Evolutionary conservation across 2,329 filamentous ascomycete genomes (phyloP), one percentile per base, ranked within the genome.

Genomic region (Hortaea sp.): DNA sequence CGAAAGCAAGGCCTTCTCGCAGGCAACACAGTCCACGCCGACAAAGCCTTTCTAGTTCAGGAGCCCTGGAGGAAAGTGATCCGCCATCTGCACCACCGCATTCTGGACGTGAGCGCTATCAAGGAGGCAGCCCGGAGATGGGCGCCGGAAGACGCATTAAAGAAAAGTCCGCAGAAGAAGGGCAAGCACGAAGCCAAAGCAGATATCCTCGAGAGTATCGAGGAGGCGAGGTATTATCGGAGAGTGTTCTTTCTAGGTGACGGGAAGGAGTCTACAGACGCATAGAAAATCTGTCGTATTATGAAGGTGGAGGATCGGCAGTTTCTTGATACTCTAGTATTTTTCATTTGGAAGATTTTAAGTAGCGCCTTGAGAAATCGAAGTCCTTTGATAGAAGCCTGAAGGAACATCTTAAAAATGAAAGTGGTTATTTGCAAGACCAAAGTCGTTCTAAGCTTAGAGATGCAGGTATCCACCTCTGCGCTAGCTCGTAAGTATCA

Each of bases 131-230:
- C 82, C 12, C 78, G 80, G 53, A 76, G 90, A 40, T 98, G 92
- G 90, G 82, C 80, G 39, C 73, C 75, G 1, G 64, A 71, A n/a
- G 72, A 77, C 6, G 63, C 85, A 6, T 60, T 85, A 50, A 69
- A 71, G 46, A 70, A 72, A 39, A 80, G 78, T 29, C 89, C 90
- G 9, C 66, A 61, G 51, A 97, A 97, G 72, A 77, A 77, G 62
- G 79, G 78, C 34, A 70, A 81, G 43, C 92, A 98, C 69, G 79
- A 90, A 66, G 92, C 92, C 0, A 81, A 77, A 57, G 81, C 87
- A 46, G 92, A 98, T 66, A 95, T 98, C 48, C 66, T 95, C 50
- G 92, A 98, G 71, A 97, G 90, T 66, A 95, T 98, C 52, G 82
- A 78, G 46, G 92, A 98, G 71, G 90, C 90, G 45, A 79, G 72